phyloP scores from a whole-genome alignment of 1,284 basidiomycete genomes.

The Cryptococcus neoformans region DNA sequence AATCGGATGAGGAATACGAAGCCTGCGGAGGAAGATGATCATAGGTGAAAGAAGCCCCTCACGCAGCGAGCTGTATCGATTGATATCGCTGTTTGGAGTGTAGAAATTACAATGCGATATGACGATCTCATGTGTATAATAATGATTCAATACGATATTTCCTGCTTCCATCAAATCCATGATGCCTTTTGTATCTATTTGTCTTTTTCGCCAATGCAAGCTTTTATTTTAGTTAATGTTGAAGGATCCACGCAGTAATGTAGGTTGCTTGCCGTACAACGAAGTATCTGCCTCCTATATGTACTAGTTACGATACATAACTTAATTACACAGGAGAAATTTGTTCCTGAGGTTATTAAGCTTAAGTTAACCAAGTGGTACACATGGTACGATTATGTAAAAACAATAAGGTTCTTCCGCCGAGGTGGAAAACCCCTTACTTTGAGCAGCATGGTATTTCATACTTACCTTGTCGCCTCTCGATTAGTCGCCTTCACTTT shows the following conservation, averaged over 20 bases:
- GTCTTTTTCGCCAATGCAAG: background rate
- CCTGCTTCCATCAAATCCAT: background rate
- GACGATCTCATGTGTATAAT: background rate
- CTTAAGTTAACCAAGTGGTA: too few relatives aligned
- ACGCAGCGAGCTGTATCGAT: background rate
- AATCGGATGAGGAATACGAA: slow-evolving; percentile 26
- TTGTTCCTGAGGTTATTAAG: too few relatives aligned
- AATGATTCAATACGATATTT: background rate
- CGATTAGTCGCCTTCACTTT: slow-evolving; percentile 28
- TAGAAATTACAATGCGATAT: background rate
- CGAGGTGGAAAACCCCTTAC: background rate
- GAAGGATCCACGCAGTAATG: too few relatives aligned
- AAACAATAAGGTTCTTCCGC: background rate
- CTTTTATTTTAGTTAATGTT: too few relatives aligned
- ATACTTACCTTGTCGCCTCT: slow-evolving; percentile 43
- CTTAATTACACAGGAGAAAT: too few relatives aligned
- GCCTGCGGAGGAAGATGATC: background rate
- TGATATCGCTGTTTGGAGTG: background rate
- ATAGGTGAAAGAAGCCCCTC: background rate
- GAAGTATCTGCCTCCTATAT: too few relatives aligned
- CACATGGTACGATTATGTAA: background rate
- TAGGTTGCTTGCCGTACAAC: too few relatives aligned
- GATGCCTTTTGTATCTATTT: background rate
- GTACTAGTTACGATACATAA: too few relatives aligned
- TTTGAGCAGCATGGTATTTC: background rate